Conservation (phyloP, 768 basidiomycete genomes). For the Collybia sp. region DNA sequence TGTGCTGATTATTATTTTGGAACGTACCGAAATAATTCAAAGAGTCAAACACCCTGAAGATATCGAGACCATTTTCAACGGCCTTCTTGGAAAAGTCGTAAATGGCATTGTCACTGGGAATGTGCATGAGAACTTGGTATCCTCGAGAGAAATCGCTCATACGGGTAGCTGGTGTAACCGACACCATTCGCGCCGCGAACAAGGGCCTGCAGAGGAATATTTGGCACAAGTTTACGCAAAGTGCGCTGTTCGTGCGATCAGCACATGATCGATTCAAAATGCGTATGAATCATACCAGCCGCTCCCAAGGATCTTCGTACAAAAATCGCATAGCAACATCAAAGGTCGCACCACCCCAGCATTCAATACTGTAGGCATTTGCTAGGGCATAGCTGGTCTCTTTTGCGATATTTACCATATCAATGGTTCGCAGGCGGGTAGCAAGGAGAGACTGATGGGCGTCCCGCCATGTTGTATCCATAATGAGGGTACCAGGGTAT, state of each 20-base stretch:
- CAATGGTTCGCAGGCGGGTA: constrained; percentile 91
- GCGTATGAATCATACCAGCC: constrained; percentile 52
- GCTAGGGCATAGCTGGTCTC: constrained; percentile 94
- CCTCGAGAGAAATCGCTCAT: constrained; percentile 17
- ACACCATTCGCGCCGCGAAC: constrained; percentile 99
- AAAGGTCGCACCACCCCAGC: constrained; percentile 99
- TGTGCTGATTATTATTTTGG: not conserved
- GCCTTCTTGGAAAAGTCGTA: constrained; percentile 99
- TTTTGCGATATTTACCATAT: constrained; percentile 98
- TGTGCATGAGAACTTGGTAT: constrained; percentile 5
- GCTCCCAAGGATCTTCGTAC: constrained; percentile 99
- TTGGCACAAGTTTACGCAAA: constrained; percentile 92
- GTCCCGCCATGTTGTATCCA: constrained; percentile 99
- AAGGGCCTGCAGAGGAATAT: constrained; percentile 97
- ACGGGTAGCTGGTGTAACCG: constrained; percentile 98
- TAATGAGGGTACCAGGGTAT: constrained; percentile 92
- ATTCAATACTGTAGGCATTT: constrained; percentile 95
- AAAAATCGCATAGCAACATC: constrained; percentile 99
- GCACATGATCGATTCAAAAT: constrained; percentile 1
- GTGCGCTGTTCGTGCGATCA: constrained; percentile 53
- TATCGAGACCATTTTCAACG: constrained; percentile 99
- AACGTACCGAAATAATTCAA: constrained; percentile 89
- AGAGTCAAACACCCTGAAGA: constrained; percentile 99
- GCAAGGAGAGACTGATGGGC: constrained; percentile 98
- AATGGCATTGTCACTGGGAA: constrained; percentile 86